Base-by-base conservation (phyloP, 2,329 filamentous ascomycete genomes). In the Clarireedia hainanense region DNA sequence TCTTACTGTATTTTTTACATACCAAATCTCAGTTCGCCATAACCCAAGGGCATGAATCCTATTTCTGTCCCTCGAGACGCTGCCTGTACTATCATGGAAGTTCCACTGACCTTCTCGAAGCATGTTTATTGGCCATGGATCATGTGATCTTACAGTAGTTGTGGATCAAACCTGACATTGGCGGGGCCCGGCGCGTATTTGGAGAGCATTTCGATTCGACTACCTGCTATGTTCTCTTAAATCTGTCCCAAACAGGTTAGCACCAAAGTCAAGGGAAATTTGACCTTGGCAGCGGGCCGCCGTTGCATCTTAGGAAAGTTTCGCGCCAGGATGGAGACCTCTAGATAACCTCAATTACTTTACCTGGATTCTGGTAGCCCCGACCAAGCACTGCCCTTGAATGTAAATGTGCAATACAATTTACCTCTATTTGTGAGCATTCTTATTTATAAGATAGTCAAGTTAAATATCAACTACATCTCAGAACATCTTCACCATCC, bases 281-380 rank as follows among this genome's bases (percentile, higher is more conserved):
- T 20, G 15, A 20, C 20, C 14, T 37, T 34, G 30, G 10, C 30
- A 20, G 17, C 15, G 12, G 45, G 30, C 34, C 52, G 45, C 42
- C 45, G 9, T 27, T 26, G 34, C 14, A 26, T 24, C 20, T 34
- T 9, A 30, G 23, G 15, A 54, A 15, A 39, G n/a, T 49, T 54
- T 42, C 24, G 52, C 52, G 45, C 52, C 52, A 54, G 52, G 34
- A 49, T 40, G 36, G 34, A 17, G 34, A 54, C 52, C 52, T 54
- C 30, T 34, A 49, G 52, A 49, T 40, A 54, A 26, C 37, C 52
- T 54, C 45, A 40, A 42, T 26, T 49, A 34, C 43, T 24, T 54
- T 40, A 48, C 23, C 24, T 49, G 39, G 45, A 24, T 30, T 49
- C 12, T 42, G 12, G 30, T 2, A 24, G 10, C 49, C n/a, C 24